Base-by-base conservation (phyloP, 2,329 filamentous ascomycete species). In the Exophiala sideris region DNA sequence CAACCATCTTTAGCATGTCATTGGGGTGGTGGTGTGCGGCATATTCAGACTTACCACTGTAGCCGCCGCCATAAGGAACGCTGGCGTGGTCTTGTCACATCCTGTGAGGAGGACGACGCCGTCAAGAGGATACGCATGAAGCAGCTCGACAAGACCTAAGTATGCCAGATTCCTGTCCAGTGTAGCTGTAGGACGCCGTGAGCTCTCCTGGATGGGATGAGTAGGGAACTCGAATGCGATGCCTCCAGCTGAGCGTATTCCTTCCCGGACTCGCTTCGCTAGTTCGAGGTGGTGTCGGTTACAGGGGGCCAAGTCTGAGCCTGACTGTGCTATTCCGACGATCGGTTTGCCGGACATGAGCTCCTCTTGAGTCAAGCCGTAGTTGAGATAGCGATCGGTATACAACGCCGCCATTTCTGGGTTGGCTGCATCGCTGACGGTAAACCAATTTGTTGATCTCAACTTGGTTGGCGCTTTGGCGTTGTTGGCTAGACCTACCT, bases 11-110 rank as follows among this genome's bases (percentile, higher is more conserved):
- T 33, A 39, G 29, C 38, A 32, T 9, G 44, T 64, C 16, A 4
- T 14, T 12, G 3, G 34, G 62, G 56, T 40, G 14, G 45, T 35
- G 34, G 18, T 24, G 21, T 4, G 20, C 42, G 33, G n/a, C n/a
- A n/a, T n/a, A n/a, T n/a, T 12, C 35, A 33, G 16, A 67, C 65
- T 53, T 54, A 73, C 71, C 64, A 79, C 70, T 2, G 76, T 78
- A 36, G 76, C 76, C 3, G 77, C 76, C 11, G 77, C 77, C 77
- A 79, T 79, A 44, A 79, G 65, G 48, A 70, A 74, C 11, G 76
- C 77, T 11, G 77, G 77, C 0, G 76, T 79, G 4, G 76, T 79
- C 70, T 79, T 79, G 58, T 79, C 77, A 65, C 77, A 79, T 7
- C 77, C 77, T 0, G 77, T 79, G 46, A 79, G 67, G 21, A 79